Percentiles rank a stretch among this genome's conserved stretches.
Conservation (phyloP, 371 early-diverging fungal genomes). For the Mortierella sp. region DNA sequence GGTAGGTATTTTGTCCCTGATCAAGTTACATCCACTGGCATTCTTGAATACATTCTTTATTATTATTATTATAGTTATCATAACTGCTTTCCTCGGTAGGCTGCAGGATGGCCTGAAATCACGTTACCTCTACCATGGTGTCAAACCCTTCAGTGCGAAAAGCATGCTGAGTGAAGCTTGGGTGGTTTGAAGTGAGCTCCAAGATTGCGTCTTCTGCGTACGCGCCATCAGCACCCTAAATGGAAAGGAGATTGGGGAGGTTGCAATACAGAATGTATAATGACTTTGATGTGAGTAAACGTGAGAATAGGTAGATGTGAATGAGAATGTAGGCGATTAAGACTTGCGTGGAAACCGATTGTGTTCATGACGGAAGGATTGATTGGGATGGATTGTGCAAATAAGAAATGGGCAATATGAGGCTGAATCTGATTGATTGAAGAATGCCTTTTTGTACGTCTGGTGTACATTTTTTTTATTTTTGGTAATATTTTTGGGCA, state of each 20-base stretch:
- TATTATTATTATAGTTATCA: too few species aligned
- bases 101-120: neutral
- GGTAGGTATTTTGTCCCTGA: neutral
- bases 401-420: neutral
- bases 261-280: neutral
- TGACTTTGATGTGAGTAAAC: neutral
- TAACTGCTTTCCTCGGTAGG: too few species aligned
- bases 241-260: neutral
- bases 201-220: slow-evolving; percentile 56
- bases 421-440: neutral
- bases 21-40: too few species aligned
- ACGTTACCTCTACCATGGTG: slow-evolving; percentile 42
- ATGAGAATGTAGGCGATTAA: neutral
- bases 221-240: slow-evolving; percentile 47
- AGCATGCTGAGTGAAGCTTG: slow-evolving; percentile 40
- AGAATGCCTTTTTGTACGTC: too few species aligned
- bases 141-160: slow-evolving; percentile 50
- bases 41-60: too few species aligned
- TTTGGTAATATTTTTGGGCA: slow-evolving; percentile 9
- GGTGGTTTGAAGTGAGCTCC: slow-evolving; percentile 46
- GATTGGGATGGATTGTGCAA: neutral
- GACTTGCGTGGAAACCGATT: slow-evolving; percentile 51
- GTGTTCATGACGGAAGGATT: slow-evolving; percentile 33
- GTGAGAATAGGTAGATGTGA: neutral
- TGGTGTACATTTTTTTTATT: neutral